A percentile compares a stretch with the other conserved stretches of the same genome.
Evolutionary conservation across 306 rosid genomes (phyloP).

Genomic region (Aeschynomene evenia): DNA sequence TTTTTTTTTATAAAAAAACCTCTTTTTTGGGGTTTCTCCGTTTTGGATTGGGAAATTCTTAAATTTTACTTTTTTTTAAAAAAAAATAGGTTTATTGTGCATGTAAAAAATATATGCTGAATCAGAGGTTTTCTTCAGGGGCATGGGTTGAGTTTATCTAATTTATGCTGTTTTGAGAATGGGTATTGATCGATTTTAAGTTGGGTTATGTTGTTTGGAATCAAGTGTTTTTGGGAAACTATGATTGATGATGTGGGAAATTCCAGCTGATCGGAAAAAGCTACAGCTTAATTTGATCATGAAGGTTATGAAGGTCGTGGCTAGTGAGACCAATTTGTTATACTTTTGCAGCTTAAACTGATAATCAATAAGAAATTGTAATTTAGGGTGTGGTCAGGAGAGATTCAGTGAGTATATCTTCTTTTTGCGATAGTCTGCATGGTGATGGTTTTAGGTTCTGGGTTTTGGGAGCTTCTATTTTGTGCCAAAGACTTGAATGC

Average conservation of each 20-base stretch:
- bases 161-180: background rate
- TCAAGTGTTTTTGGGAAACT: constrained; percentile 13
- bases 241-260: background rate
- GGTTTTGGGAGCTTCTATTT: constrained; percentile 17
- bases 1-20: background rate
- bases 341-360: constrained; percentile 4
- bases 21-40: background rate
- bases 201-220: background rate
- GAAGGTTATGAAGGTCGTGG: background rate
- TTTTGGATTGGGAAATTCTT: constrained; percentile 25
- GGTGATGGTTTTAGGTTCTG: constrained; percentile 21
- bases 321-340: background rate
- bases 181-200: background rate
- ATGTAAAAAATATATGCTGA: background rate
- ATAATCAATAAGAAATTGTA: background rate
- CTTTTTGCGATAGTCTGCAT: background rate
- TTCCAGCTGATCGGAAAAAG: constrained; percentile 2
- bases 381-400: background rate
- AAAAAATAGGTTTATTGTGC: constrained; percentile 5
- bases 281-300: background rate
- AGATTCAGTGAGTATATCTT: background rate
- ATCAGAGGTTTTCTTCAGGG: background rate
- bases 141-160: constrained; percentile 11
- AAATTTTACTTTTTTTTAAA: constrained; percentile 1
- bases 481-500: constrained; percentile 1